A percentile compares a stretch with the other conserved stretches of the same genome.
Conservation (phyloP, 495 filamentous ascomycete species). For the Evansstolkia leycettana region DNA sequence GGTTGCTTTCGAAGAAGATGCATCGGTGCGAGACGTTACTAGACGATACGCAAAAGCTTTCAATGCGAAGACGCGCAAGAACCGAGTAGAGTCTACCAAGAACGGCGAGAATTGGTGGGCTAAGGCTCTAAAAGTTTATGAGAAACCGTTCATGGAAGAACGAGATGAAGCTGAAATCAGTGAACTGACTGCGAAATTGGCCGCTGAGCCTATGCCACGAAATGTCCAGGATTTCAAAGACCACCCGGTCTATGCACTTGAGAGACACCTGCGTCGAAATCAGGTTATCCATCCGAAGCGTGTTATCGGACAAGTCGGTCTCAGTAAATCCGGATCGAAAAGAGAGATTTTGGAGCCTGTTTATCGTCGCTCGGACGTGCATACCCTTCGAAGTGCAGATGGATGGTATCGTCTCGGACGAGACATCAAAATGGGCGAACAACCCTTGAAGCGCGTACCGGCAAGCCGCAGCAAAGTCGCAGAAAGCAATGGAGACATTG, state of each 20-base stretch:
- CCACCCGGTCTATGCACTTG: constrained; percentile 81
- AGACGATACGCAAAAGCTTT: constrained; percentile 67
- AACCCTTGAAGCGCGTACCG: constrained; percentile 59
- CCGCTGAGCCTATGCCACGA: constrained; percentile 74
- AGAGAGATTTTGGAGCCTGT: constrained; percentile 47
- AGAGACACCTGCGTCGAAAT: constrained; percentile 73
- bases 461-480: constrained; percentile 27
- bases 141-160: constrained; percentile 42
- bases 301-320: constrained; percentile 62
- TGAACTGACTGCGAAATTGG: constrained; percentile 58
- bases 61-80: constrained; percentile 74
- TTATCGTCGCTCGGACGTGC: constrained; percentile 71
- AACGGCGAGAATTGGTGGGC: constrained; percentile 65
- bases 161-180: constrained; percentile 72
- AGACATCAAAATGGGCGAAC: constrained; percentile 59
- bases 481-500: constrained; percentile 26
- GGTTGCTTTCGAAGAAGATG: constrained; percentile 72
- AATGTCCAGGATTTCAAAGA: constrained; percentile 88
- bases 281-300: constrained; percentile 66
- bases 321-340: constrained; percentile 48
- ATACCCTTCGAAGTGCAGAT: constrained; percentile 58
- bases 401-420: constrained; percentile 83
- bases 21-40: constrained; percentile 66
- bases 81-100: constrained; percentile 57
- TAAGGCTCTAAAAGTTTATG: constrained; percentile 46